Conservation (phyloP, 768 basidiomycete species). For the Suillus lakei region DNA sequence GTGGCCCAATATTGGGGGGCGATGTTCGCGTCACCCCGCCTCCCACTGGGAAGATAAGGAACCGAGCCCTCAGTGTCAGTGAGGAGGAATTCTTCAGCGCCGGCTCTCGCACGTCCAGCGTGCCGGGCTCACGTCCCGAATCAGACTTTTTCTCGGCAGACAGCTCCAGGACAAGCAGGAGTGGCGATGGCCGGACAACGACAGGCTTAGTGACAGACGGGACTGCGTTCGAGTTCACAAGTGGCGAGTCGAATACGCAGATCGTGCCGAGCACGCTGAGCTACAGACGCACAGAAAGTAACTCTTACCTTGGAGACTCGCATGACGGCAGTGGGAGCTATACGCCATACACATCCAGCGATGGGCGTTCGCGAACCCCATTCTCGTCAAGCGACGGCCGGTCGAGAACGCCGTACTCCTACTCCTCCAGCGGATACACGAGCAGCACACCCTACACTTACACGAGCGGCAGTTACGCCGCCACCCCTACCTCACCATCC, state of each 20-base stretch:
- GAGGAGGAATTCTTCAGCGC: conserved; percentile 56
- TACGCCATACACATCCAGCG: conserved; percentile 25
- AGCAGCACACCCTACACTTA: conserved; percentile 31
- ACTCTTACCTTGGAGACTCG: conserved; percentile 62
- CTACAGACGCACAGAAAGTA: conserved; percentile 54
- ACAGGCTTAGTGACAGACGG: conserved; percentile 43
- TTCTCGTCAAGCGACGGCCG: conserved; percentile 15
- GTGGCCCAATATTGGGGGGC: conserved; percentile 54
- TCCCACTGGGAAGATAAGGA: conserved; percentile 41
- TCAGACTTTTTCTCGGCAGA: conserved; percentile 43
- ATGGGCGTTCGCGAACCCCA: conserved; percentile 3
- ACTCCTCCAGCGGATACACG: conserved; percentile 16
- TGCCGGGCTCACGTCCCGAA: conserved; percentile 27
- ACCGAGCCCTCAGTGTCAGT: conserved; percentile 36
- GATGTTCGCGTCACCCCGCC: conserved; percentile 52
- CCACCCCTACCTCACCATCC: conserved; percentile 51
- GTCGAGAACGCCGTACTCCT: conserved; percentile 17
- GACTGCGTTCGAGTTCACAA: conserved; percentile 42
- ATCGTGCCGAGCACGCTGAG: conserved; percentile 56
- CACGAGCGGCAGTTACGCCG: conserved; percentile 19
- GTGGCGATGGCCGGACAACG: conserved; percentile 25
- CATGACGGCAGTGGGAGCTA: conserved; percentile 45
- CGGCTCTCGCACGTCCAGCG: conserved; percentile 38
- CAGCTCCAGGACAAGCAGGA: conserved; percentile 35
- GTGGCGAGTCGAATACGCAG: conserved; percentile 47